Evolutionary conservation across 768 basidiomycete genomes (phyloP).

Genomic region (Macrolepiota albuminosa): DNA sequence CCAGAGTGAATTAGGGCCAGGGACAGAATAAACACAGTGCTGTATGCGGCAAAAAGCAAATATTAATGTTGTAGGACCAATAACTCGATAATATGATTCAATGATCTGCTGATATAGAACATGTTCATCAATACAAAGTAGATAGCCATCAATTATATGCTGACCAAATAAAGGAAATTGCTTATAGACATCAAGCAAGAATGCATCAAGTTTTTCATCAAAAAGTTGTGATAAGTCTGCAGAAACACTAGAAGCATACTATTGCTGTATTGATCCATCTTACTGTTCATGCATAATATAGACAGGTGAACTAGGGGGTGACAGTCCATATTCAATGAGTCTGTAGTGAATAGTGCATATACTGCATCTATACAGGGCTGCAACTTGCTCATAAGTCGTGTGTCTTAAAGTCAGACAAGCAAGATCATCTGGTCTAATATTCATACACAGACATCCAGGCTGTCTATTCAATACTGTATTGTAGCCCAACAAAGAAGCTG

Average conservation of each 20-base stretch:
- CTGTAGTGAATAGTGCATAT: neutral
- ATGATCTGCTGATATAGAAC: neutral
- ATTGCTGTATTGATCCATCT: neutral
- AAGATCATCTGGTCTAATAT: conserved; percentile 8
- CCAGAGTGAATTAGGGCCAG: too few relatives aligned
- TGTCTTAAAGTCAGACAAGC: conserved; percentile 1
- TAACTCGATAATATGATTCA: neutral
- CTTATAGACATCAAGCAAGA: neutral
- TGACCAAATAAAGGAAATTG: too few relatives aligned
- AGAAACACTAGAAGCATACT: neutral
- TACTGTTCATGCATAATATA: neutral
- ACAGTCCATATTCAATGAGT: too few relatives aligned
- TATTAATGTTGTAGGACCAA: neutral
- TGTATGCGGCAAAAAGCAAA: too few relatives aligned
- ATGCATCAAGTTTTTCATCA: neutral
- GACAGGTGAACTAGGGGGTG: neutral
- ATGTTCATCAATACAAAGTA: too few relatives aligned
- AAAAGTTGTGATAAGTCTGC: neutral
- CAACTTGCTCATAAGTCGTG: conserved; percentile 7
- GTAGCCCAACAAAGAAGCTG: neutral
- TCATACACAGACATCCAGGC: neutral
- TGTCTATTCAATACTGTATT: neutral
- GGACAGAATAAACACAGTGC: too few relatives aligned
- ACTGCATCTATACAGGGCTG: neutral
- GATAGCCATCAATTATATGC: neutral